phyloP scores from a whole-genome alignment of 148 eudicot species.

The Salicornia ramosissima region DNA sequence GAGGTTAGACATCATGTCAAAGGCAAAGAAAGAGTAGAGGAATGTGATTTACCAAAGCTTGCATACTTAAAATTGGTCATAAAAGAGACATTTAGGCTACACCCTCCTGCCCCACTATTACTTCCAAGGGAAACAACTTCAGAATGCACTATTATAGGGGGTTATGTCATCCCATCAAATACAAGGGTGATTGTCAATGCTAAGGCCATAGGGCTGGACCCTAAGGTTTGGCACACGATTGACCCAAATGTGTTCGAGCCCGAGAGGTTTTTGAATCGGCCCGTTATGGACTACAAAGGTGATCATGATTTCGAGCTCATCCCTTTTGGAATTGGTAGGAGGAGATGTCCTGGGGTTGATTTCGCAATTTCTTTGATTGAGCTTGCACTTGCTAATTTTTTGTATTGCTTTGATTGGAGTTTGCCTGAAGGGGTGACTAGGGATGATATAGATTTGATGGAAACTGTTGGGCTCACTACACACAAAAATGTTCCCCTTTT shows the following conservation, averaged over 20 bases:
- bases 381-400: constrained; percentile 42
- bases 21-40: constrained; percentile 35
- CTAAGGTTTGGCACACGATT: constrained; percentile 36
- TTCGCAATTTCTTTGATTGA: constrained; percentile 32
- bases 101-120: constrained; percentile 46
- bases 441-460: constrained; percentile 30
- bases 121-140: constrained; percentile 50
- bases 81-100: constrained; percentile 53
- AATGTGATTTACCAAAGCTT: constrained; percentile 41
- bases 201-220: constrained; percentile 39
- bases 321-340: constrained; percentile 53
- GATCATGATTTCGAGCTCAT: constrained; percentile 39
- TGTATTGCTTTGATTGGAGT: constrained; percentile 32
- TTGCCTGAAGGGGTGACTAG: constrained; percentile 21
- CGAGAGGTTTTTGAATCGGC: constrained; percentile 41
- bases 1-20: constrained; percentile 35
- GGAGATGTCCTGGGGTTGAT: constrained; percentile 43
- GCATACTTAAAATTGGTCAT: constrained; percentile 34
- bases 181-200: constrained; percentile 51
- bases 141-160: constrained; percentile 26
- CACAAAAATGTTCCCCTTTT: constrained; percentile 25
- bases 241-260: constrained; percentile 37
- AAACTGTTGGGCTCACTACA: constrained; percentile 27
- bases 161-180: constrained; percentile 43
- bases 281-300: constrained; percentile 38